phyloP scores from a whole-genome alignment of 129 eudicot genomes.

The Smallanthus sonchifolius region DNA sequence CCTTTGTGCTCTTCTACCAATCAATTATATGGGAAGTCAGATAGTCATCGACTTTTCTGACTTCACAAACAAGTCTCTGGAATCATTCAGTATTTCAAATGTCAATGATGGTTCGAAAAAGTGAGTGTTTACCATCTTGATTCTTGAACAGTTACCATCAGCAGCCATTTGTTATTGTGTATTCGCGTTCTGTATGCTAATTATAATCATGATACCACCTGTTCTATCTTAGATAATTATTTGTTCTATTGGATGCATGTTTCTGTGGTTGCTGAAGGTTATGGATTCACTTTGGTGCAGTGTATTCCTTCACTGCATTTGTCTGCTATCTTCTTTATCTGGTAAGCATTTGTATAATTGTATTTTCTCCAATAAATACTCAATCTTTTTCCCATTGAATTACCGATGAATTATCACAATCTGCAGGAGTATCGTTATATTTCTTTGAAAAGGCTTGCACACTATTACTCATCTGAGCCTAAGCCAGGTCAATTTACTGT shows the following conservation, averaged over 20 bases:
- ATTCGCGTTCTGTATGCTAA: not conserved
- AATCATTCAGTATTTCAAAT: conserved; percentile 81
- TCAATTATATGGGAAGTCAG: conserved; percentile 81
- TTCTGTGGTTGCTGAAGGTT: conserved; percentile 52
- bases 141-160: not conserved
- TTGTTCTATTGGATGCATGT: conserved; percentile 8
- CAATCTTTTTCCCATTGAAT: not conserved
- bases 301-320: conserved; percentile 69
- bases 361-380: not conserved
- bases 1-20: conserved; percentile 72
- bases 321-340: conserved; percentile 82
- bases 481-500: conserved; percentile 76
- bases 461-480: conserved; percentile 71
- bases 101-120: conserved; percentile 81
- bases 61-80: conserved; percentile 65
- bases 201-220: conserved; percentile 6
- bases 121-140: conserved; percentile 32
- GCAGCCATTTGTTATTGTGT: conserved; percentile 8
- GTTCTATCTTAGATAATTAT: conserved; percentile 6
- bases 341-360: conserved; percentile 43
- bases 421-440: conserved; percentile 82
- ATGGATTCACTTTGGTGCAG: conserved; percentile 85
- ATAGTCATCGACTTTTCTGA: conserved; percentile 49
- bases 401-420: conserved; percentile 22
- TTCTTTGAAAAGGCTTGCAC: conserved; percentile 59